A percentile compares a stretch with the other conserved stretches of the same genome.
Evolutionary conservation across 371 early-diverging fungal species (phyloP).

Genomic region (Rhizopus stolonifer): DNA sequence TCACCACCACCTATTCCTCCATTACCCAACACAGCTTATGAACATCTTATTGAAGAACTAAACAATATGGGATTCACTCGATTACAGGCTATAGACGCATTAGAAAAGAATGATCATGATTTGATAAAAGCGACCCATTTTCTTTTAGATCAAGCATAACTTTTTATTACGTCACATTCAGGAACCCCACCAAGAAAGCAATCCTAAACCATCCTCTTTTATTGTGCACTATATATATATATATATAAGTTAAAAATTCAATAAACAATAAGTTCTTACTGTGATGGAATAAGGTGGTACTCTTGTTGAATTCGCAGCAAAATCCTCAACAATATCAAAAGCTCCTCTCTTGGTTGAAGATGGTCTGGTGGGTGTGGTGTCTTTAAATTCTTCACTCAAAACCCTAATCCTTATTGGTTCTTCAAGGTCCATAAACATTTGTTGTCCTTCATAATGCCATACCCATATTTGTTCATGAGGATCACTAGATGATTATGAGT

Average conservation of each 20-base stretch:
- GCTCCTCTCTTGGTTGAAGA: constrained; percentile 2
- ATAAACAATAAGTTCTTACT: constrained; percentile 25
- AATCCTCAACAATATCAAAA: constrained; percentile 47
- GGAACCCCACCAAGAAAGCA: constrained; percentile 81
- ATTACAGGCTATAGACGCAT: constrained; percentile 73
- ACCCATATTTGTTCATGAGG: constrained; percentile 83
- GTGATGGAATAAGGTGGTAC: constrained; percentile 62
- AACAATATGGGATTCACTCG: constrained; percentile 79
- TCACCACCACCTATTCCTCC: constrained; percentile 19
- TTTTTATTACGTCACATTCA: too few species aligned
- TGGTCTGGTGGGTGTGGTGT: constrained; percentile 72
- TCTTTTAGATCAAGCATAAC: constrained; percentile 62
- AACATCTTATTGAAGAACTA: constrained; percentile 47
- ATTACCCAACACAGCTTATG: constrained; percentile 7
- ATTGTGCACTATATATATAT: constrained; percentile 57
- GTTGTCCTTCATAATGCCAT: constrained; percentile 82
- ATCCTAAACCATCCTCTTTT: constrained; percentile 72
- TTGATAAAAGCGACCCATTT: constrained; percentile 79
- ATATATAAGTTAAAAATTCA: neutral
- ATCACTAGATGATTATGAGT: constrained; percentile 43
- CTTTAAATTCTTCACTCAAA: constrained; percentile 73
- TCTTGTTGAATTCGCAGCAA: constrained; percentile 59
- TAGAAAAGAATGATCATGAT: constrained; percentile 80
- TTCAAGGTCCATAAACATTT: constrained; percentile 81
- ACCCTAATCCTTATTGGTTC: constrained; percentile 81